A percentile compares a stretch with the other conserved stretches of the same genome.
Evolutionary conservation across 805 yeast species (phyloP).

Genomic region (Barnettozyma sucrosica): DNA sequence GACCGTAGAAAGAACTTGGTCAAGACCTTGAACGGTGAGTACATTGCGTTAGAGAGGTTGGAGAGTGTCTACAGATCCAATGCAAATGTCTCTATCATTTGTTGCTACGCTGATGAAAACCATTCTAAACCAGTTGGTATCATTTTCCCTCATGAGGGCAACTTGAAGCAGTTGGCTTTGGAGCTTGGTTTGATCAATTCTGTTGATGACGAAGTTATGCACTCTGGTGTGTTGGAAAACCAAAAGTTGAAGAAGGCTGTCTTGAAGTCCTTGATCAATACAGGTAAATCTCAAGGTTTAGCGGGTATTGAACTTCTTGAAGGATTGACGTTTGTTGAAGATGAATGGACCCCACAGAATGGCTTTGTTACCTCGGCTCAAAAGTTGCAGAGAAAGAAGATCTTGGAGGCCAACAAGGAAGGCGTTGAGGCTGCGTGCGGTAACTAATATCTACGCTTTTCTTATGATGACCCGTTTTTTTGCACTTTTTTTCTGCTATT

Average conservation of each 20-base stretch:
- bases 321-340: constrained; percentile 73
- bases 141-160: constrained; percentile 71
- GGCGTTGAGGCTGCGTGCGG: constrained; percentile 62
- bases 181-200: constrained; percentile 45
- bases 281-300: constrained; percentile 79
- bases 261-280: constrained; percentile 52
- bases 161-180: constrained; percentile 54
- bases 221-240: constrained; percentile 45
- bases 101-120: constrained; percentile 86
- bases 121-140: constrained; percentile 92
- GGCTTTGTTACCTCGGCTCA: constrained; percentile 95
- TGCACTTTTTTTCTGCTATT: neutral
- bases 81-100: constrained; percentile 67
- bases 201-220: constrained; percentile 37
- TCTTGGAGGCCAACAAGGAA: constrained; percentile 60
- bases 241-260: constrained; percentile 49
- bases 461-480: neutral
- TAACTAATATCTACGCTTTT: neutral
- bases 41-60: constrained; percentile 91
- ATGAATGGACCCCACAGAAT: constrained; percentile 97
- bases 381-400: constrained; percentile 90
- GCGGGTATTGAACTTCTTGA: constrained; percentile 78
- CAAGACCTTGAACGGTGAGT: constrained; percentile 95
- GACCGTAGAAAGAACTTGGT: constrained; percentile 96
- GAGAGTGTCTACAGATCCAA: constrained; percentile 89